These are phyloP conservation scores for Cryomyces antarcticus DNA, from an alignment of 495 filamentous ascomycete genomes.

Conservation along the genomic window DNA sequence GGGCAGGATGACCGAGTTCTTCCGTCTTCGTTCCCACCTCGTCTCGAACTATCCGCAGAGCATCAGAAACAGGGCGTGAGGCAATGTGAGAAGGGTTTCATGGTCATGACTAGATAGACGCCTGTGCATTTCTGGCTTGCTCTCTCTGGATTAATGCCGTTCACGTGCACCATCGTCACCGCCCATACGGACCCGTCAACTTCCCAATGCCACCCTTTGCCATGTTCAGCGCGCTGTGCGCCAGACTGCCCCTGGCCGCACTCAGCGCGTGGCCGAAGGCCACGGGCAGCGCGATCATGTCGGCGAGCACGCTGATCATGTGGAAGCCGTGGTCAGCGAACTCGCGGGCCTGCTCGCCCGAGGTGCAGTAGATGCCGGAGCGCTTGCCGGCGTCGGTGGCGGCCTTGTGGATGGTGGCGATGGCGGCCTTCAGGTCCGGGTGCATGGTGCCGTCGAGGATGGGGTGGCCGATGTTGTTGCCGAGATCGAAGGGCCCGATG, in stretches of 20 bases:
- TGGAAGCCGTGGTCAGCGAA: conserved; percentile 53
- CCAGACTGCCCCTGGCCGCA: conserved; percentile 2
- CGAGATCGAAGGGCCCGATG: conserved; percentile 61
- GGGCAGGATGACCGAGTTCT: no score
- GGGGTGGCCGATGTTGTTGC: conserved; percentile 55
- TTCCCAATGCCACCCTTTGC: neutral
- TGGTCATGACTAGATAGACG: no score
- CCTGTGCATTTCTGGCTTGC: no score
- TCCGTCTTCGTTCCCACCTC: no score
- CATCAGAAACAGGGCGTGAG: no score
- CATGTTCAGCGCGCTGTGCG: conserved; percentile 1
- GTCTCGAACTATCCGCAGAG: no score
- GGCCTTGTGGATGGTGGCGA: conserved; percentile 40
- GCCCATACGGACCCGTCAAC: neutral
- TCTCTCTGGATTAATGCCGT: no score
- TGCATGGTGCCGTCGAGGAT: conserved; percentile 40
- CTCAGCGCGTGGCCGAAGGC: conserved; percentile 4
- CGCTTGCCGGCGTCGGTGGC: conserved; percentile 48
- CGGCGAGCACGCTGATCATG: conserved; percentile 35
- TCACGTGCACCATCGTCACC: neutral
- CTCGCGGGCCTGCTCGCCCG: conserved; percentile 37
- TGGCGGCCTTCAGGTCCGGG: conserved; percentile 44
- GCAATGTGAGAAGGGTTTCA: no score
- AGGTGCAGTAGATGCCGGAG: conserved; percentile 57
- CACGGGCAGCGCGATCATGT: conserved; percentile 1